Evolutionary conservation across 257 asterid species (phyloP), one percentile per base, ranked within the genome.

Genomic region (Gynochthodes officinalis): DNA sequence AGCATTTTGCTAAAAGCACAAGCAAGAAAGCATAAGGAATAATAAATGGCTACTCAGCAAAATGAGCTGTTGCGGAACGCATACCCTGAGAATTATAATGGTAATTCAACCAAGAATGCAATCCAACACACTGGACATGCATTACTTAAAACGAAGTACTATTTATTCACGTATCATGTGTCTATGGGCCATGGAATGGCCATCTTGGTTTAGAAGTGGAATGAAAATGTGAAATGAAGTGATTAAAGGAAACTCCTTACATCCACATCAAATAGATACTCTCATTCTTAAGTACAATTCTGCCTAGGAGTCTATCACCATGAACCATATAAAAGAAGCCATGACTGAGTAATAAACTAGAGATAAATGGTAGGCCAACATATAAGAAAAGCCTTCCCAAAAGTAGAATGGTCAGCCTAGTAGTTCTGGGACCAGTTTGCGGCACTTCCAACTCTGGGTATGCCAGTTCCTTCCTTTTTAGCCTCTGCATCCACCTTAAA

Each of bases 391-490:
- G 78, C 79, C 78, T 54, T 11, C 72, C 75, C 52, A 44, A 39
- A 2, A 33, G 43, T 67, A 27, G 64, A 75, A 59, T 39, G 33
- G 42, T 72, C 50, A 58, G 70, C 33, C 82, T 82, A 94, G 86
- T 86, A 94, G 85, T 87, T 69, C 43, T 87, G 85, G 43, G 97
- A 89, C 97, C 98, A 91, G 84, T 94, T 89, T 0, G 97, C 97
- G 64, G 93, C 97, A 59, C 97, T 94, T 67, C 96, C 96, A 40
- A 94, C 99, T 78, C 99, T 82, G 37, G 96, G 96, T 88, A 94
- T 89, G 50, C 93, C 95, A 1, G 84, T 37, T 32, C 48, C 81
- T 2, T 66, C 94, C 71, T 88, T 93, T 81, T 84, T 84, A 4
- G 97, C 69, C 28, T 88, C 96, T 0, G 77, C 74, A 21, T 94